Percentiles rank a stretch among this genome's conserved stretches.
Evolutionary conservation across 2,329 filamentous ascomycete species (phyloP).

Genomic region (Penicillium fuscoglaucum): DNA sequence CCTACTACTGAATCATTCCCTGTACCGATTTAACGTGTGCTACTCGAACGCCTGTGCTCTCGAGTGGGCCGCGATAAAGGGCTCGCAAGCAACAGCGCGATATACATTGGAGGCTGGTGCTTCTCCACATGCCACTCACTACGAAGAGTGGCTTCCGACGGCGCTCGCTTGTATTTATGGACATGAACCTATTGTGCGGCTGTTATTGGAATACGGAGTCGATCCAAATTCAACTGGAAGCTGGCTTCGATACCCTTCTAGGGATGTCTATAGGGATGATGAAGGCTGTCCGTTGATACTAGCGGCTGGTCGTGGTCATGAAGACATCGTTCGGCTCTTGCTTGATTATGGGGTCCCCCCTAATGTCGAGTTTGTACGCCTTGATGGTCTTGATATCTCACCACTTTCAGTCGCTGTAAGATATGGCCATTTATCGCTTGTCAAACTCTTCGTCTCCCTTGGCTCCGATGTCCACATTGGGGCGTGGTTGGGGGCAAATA

Average conservation of each 20-base stretch:
- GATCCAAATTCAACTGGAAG: neutral
- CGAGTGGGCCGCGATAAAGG: neutral
- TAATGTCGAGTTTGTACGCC: neutral
- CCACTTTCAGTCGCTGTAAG: neutral
- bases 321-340: neutral
- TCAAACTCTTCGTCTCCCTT: neutral
- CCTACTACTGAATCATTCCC: neutral
- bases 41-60: neutral
- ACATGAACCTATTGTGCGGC: neutral
- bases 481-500: neutral
- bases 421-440: neutral
- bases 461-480: neutral
- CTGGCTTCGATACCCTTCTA: neutral
- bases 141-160: neutral
- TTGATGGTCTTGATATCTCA: neutral
- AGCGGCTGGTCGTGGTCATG: neutral
- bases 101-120: neutral
- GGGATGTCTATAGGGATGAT: rapidly evolving
- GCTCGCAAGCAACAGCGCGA: neutral
- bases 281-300: neutral
- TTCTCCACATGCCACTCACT: neutral
- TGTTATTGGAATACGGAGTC: neutral
- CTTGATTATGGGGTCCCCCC: neutral
- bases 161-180: neutral
- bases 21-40: neutral